Percentiles rank a stretch among this genome's conserved stretches.
These are phyloP conservation scores for Camelina laxa DNA, from an alignment of 345 rosid species.

Conservation along the genomic window DNA sequence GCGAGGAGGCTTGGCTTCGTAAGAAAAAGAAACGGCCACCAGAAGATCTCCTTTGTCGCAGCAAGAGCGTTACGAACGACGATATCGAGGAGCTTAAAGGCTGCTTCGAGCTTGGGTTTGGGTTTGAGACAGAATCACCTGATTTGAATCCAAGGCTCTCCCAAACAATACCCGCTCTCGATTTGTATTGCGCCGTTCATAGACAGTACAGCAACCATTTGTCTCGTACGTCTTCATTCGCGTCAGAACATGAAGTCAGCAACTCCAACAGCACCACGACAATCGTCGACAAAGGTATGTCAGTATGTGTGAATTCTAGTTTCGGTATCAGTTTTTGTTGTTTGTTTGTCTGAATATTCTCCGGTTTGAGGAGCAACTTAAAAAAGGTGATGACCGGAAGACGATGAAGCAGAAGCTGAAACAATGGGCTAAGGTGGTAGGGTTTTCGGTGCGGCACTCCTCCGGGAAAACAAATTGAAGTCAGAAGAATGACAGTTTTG, in stretches of 20 bases:
- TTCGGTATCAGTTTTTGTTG: background rate
- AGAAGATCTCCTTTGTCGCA: slow-evolving; percentile 17
- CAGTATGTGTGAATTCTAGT: background rate
- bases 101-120: slow-evolving; percentile 82
- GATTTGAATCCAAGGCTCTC: slow-evolving; percentile 63
- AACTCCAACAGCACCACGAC: slow-evolving; percentile 31
- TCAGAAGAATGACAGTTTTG: background rate
- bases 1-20: slow-evolving; percentile 73
- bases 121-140: slow-evolving; percentile 66
- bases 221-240: slow-evolving; percentile 59
- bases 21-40: slow-evolving; percentile 45
- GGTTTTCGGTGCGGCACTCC: slow-evolving; percentile 62
- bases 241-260: slow-evolving; percentile 48
- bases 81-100: slow-evolving; percentile 84
- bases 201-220: slow-evolving; percentile 57
- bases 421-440: slow-evolving; percentile 91
- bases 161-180: slow-evolving; percentile 72
- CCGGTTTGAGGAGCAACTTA: background rate
- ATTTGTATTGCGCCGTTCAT: slow-evolving; percentile 66
- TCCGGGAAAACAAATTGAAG: slow-evolving; percentile 45
- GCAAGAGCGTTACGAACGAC: slow-evolving; percentile 69
- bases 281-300: slow-evolving; percentile 61
- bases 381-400: slow-evolving; percentile 67
- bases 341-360: background rate
- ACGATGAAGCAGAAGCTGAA: slow-evolving; percentile 69